These are phyloP conservation scores for Solanum hybrid DNA, from an alignment of 305 asterid species.

Conservation along the genomic window DNA sequence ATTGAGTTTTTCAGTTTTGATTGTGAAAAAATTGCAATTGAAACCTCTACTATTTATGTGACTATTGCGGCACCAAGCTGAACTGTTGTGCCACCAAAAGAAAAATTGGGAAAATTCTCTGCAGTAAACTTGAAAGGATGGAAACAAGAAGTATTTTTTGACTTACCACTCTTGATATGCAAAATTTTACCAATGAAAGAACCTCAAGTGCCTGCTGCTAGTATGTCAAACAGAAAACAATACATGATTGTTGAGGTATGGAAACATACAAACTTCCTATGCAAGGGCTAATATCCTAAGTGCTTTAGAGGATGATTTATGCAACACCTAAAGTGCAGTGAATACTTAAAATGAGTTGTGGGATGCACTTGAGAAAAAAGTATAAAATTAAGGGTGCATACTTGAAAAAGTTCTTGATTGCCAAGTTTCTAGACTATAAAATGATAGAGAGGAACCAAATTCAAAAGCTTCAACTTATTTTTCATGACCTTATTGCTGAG, in stretches of 20 bases:
- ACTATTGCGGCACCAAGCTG: not conserved
- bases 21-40: not conserved
- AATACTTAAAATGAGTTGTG: too few species aligned
- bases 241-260: not conserved
- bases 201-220: not conserved
- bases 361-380: too few species aligned
- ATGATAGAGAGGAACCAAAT: not conserved
- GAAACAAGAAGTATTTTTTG: not conserved
- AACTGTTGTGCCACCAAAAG: not conserved
- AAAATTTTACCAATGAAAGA: not conserved
- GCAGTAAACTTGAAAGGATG: not conserved
- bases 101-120: not conserved
- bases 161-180: not conserved
- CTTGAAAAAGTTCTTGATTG: too few species aligned
- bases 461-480: not conserved
- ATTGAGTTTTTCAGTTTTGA: not conserved
- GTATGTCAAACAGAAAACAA: not conserved
- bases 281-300: too few species aligned
- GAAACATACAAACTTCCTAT: not conserved
- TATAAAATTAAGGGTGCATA: too few species aligned
- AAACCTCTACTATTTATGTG: not conserved
- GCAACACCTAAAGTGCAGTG: too few species aligned
- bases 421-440: too few species aligned
- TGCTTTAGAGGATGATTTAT: too few species aligned
- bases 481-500: not conserved